Evolutionary conservation across 108 stramenopile genomes (phyloP).

Genomic region (Fragilaria radians): DNA sequence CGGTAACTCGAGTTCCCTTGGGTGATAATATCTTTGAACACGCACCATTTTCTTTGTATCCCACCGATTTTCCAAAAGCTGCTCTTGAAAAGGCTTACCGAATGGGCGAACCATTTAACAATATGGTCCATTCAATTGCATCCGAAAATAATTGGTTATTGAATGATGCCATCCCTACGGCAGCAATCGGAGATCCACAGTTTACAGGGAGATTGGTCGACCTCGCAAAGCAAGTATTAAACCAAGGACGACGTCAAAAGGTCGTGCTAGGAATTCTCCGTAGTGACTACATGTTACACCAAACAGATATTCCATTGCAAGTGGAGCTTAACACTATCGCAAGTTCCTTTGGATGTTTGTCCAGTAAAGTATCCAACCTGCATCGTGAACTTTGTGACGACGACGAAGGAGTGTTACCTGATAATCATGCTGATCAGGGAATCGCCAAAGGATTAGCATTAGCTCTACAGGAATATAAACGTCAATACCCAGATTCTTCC

Average conservation of each 20-base stretch:
- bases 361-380: constrained; percentile 54
- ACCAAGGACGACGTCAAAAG: constrained; percentile 36
- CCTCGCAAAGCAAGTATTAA: constrained; percentile 70
- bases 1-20: no score
- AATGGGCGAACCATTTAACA: constrained; percentile 72
- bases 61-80: constrained; percentile 61
- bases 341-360: constrained; percentile 84
- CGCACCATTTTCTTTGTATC: constrained; percentile 86
- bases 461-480: constrained; percentile 64
- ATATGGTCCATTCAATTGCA: constrained; percentile 78
- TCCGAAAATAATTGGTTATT: no score
- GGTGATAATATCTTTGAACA: no score
- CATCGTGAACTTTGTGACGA: constrained; percentile 32
- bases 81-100: constrained; percentile 53
- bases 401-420: constrained; percentile 68
- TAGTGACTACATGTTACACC: constrained; percentile 96
- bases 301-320: constrained; percentile 50
- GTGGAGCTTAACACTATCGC: constrained; percentile 99
- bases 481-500: constrained; percentile 15
- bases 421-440: constrained; percentile 66
- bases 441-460: constrained; percentile 67
- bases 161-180: constrained; percentile 63
- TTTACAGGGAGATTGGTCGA: constrained; percentile 82
- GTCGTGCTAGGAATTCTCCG: constrained; percentile 85
- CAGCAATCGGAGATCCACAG: constrained; percentile 58